Percentiles rank a stretch among this genome's conserved stretches.
phyloP scores from a whole-genome alignment of 345 rosid genomes.

The Rhizophora mangle region DNA sequence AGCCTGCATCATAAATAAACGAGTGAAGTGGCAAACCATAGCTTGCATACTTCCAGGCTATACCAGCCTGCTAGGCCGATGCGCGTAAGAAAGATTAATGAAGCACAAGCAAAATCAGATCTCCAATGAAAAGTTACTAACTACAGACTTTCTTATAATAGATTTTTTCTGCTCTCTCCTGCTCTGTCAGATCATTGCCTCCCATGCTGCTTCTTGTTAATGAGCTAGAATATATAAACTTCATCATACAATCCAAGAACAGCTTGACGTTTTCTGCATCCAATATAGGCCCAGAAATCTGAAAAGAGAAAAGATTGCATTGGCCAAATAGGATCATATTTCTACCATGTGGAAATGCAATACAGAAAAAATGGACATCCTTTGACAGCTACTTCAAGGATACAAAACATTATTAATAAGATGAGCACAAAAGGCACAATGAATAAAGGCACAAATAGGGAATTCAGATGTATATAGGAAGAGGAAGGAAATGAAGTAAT shows the following conservation, averaged over 20 bases:
- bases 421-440: too few relatives aligned
- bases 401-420: too few relatives aligned
- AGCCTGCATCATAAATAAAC: constrained; percentile 9
- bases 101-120: not conserved
- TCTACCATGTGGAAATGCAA: too few relatives aligned
- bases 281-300: constrained; percentile 13
- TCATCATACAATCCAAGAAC: constrained; percentile 7
- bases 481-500: too few relatives aligned
- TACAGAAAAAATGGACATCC: too few relatives aligned
- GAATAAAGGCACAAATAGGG: too few relatives aligned
- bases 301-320: constrained; percentile 1
- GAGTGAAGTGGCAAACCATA: not conserved
- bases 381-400: too few relatives aligned
- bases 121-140: not conserved
- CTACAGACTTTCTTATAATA: constrained; percentile 5
- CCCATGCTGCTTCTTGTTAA: not conserved
- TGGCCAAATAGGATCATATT: not conserved
- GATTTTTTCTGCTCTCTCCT: not conserved
- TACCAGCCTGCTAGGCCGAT: too few relatives aligned
- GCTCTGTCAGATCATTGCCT: not conserved
- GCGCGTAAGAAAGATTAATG: too few relatives aligned
- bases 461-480: too few relatives aligned
- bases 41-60: too few relatives aligned
- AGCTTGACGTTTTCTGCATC: constrained; percentile 2
- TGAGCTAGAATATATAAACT: not conserved